These are phyloP conservation scores for Debaryomyces sp. DNA, from an alignment of 1,139 yeast species.

Conservation along the genomic window DNA sequence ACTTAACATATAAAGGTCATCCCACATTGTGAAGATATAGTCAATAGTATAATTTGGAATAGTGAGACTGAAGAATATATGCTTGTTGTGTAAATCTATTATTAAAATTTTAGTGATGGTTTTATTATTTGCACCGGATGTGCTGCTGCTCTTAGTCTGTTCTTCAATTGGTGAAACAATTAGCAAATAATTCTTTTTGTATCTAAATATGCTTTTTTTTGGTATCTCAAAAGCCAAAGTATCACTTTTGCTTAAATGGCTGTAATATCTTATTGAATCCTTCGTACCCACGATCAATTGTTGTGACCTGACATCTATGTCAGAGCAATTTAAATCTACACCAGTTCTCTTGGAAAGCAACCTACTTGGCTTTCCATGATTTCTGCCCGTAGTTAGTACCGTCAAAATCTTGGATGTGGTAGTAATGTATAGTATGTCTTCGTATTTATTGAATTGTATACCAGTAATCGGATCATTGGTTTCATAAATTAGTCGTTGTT, in stretches of 20 bases:
- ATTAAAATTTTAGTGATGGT: slow-evolving; percentile 55
- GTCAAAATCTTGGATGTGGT: slow-evolving; percentile 73
- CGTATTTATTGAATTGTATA: slow-evolving; percentile 54
- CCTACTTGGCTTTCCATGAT: slow-evolving; percentile 66
- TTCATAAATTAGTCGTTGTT: slow-evolving; percentile 79
- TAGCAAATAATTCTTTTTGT: slow-evolving; percentile 51
- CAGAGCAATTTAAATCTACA: slow-evolving; percentile 70
- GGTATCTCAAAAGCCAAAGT: slow-evolving; percentile 61
- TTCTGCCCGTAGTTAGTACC: slow-evolving; percentile 78
- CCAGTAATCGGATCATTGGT: slow-evolving; percentile 81
- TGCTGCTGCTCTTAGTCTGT: slow-evolving; percentile 7
- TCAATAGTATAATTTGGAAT: slow-evolving; percentile 65
- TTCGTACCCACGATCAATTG: slow-evolving; percentile 57
- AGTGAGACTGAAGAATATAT: slow-evolving; percentile 69
- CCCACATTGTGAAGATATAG: slow-evolving; percentile 55
- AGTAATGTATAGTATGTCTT: slow-evolving; percentile 56
- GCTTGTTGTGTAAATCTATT: slow-evolving; percentile 68
- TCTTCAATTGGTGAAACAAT: slow-evolving; percentile 53
- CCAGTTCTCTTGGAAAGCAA: slow-evolving; percentile 67
- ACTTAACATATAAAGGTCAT: slow-evolving; percentile 61
- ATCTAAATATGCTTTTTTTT: slow-evolving; percentile 55
- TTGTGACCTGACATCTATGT: slow-evolving; percentile 35
- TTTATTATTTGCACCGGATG: slow-evolving; percentile 9
- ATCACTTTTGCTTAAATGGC: slow-evolving; percentile 56
- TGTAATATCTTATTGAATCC: slow-evolving; percentile 56